Base-by-base conservation (phyloP, 345 rosid genomes). In the Luvunga scandens region DNA sequence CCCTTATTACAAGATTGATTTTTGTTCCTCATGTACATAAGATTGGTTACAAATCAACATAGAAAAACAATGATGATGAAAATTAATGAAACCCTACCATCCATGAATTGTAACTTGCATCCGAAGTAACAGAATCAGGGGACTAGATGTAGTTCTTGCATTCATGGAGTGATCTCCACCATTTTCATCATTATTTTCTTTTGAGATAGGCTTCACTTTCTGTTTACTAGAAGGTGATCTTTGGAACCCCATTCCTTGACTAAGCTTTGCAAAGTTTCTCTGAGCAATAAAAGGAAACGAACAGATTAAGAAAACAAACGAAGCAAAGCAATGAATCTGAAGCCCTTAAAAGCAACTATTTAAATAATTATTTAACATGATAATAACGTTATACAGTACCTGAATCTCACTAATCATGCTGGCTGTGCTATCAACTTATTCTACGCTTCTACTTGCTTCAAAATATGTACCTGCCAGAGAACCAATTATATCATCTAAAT, bases 91-190 rank as follows among this genome's bases (percentile, higher is more conserved):
- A 77, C 18, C 79, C 75, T 75, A 88, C 90, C 87, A 82, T 9
- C 90, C 90, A 88, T 33, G 87, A 79, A 38, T 39, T 79, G 34
- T 88, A 79, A 80, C 6, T 69, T 56, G 75, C 64, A 39, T 83
- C 86, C 5, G 27, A 55, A 9, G 77, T 33, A 38, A 5, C 9
- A 66, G 70, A 71, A 38, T 39, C 75, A 22, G 66, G 34, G 71
- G 48, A 53, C 3, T 34, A 16, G 81, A 66, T 79, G 71, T 25
- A 69, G 75, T 13, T 75, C n/a, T 75, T 27, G 6, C 24, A 30
- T 12, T 77, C 2, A 61, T 27, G 14, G 79, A 45, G 55, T 27
- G 63, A 66, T 65, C 70, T 24, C n/a, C 59, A 24, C 13, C 73
- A 36, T 61, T 33, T 4, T 76, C 78, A 30, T 30, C 66, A 56